A percentile compares a stretch with the other conserved stretches of the same genome.
Evolutionary conservation across 2,329 filamentous ascomycete genomes (phyloP).

Genomic region (Penicillium rolfsii): DNA sequence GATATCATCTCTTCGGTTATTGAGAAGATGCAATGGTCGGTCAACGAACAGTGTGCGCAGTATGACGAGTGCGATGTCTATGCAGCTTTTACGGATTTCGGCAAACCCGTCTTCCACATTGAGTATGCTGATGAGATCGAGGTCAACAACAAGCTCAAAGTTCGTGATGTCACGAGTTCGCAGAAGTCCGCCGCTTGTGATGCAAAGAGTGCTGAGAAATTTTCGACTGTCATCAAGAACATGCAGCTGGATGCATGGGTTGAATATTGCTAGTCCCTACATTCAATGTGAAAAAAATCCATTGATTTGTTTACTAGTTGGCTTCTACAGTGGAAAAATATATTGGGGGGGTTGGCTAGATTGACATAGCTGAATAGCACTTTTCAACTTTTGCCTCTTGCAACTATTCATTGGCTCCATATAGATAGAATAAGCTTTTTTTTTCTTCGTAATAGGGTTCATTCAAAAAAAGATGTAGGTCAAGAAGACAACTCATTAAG

Average conservation of each 20-base stretch:
- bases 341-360: background rate
- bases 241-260: slow-evolving; percentile 67
- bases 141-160: slow-evolving; percentile 32
- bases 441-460: no score
- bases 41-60: slow-evolving; percentile 71
- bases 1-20: slow-evolving; percentile 59
- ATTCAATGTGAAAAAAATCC: background rate
- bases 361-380: background rate
- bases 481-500: no score
- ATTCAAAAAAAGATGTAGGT: no score
- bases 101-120: slow-evolving; percentile 73
- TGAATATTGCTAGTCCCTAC: slow-evolving; percentile 52
- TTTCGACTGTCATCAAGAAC: slow-evolving; percentile 69
- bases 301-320: no score
- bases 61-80: slow-evolving; percentile 64
- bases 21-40: slow-evolving; percentile 63
- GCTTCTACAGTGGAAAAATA: background rate
- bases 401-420: background rate
- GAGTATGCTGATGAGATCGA: slow-evolving; percentile 64
- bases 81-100: slow-evolving; percentile 59
- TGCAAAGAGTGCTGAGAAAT: slow-evolving; percentile 52
- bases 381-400: background rate
- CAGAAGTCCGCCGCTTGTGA: slow-evolving; percentile 48
- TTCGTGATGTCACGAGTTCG: slow-evolving; percentile 1
- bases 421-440: background rate